These are phyloP conservation scores for Dryas drummondii DNA, from an alignment of 306 rosid genomes.

Conservation along the genomic window DNA sequence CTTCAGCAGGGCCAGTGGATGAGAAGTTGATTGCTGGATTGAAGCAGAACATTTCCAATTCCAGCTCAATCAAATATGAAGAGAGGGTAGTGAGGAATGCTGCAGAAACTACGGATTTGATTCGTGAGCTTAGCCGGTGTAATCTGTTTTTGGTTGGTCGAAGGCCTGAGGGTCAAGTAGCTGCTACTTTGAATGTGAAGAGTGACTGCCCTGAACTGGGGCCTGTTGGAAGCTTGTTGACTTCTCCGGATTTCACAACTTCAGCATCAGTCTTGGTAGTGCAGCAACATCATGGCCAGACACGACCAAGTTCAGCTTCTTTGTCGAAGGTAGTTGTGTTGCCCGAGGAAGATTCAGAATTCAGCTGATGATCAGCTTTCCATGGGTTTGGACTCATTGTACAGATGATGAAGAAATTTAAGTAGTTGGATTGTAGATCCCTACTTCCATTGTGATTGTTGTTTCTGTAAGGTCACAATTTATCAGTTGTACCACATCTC, in stretches of 20 bases:
- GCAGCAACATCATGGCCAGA: constrained; percentile 40
- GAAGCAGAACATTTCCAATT: constrained; percentile 23
- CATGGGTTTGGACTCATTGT: neutral
- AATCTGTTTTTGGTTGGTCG: constrained; percentile 58
- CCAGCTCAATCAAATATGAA: constrained; percentile 36
- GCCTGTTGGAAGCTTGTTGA: constrained; percentile 47
- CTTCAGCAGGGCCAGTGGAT: constrained; percentile 14
- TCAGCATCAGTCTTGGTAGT: constrained; percentile 60
- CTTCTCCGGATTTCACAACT: constrained; percentile 37
- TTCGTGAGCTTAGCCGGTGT: constrained; percentile 33
- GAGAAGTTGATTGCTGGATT: constrained; percentile 30
- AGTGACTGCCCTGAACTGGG: constrained; percentile 58
- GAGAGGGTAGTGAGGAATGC: constrained; percentile 34
- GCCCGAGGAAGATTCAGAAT: constrained; percentile 22
- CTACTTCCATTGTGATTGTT: neutral
- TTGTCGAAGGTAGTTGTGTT: constrained; percentile 17
- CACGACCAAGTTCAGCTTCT: neutral
- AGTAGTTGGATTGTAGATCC: neutral
- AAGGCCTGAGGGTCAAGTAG: constrained; percentile 41
- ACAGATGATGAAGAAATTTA: neutral
- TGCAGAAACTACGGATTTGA: constrained; percentile 29
- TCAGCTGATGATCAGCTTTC: neutral
- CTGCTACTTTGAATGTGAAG: constrained; percentile 29
- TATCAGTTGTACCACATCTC: neutral
- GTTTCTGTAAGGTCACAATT: neutral